A percentile compares a stretch with the other conserved stretches of the same genome.
phyloP scores from a whole-genome alignment of 371 early-diverging fungal species.

The Lichtheimia corymbifera region DNA sequence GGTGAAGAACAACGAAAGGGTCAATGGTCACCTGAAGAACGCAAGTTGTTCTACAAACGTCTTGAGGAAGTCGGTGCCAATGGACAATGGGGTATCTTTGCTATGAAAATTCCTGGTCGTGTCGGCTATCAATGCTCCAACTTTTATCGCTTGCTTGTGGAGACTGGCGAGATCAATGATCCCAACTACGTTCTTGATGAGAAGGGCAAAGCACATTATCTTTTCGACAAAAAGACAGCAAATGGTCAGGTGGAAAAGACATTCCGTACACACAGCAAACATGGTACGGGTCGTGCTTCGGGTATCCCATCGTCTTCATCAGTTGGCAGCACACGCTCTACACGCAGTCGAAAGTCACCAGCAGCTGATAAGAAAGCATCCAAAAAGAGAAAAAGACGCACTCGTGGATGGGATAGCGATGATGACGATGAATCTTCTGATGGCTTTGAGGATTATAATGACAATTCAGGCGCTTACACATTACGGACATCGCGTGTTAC shows the following conservation, averaged over 20 bases:
- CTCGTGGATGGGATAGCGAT: conserved; percentile 32
- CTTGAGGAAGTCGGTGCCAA: conserved; percentile 86
- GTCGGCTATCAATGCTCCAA: conserved; percentile 97
- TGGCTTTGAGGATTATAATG: conserved; percentile 54
- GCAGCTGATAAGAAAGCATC: conserved; percentile 13
- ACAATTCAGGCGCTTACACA: conserved; percentile 61
- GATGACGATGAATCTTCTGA: conserved; percentile 52
- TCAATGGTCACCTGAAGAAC: conserved; percentile 85
- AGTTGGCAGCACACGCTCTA: neutral
- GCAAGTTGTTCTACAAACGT: conserved; percentile 78
- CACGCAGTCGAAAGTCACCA: neutral
- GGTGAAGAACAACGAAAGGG: conserved; percentile 92
- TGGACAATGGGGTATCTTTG: conserved; percentile 96
- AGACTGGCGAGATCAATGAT: conserved; percentile 83
- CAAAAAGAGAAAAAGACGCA: conserved; percentile 28
- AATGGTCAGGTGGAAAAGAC: conserved; percentile 78
- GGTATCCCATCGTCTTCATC: conserved; percentile 15
- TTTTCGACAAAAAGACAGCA: conserved; percentile 82
- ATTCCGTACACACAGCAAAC: conserved; percentile 76
- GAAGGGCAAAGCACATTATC: conserved; percentile 85
- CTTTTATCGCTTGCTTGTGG: conserved; percentile 87
- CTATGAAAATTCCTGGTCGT: conserved; percentile 92
- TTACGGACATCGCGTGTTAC: conserved; percentile 25
- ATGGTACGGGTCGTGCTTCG: conserved; percentile 18
- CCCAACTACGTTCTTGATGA: conserved; percentile 89